Evolutionary conservation across 768 basidiomycete species (phyloP).

Genomic region (Mycena venus): DNA sequence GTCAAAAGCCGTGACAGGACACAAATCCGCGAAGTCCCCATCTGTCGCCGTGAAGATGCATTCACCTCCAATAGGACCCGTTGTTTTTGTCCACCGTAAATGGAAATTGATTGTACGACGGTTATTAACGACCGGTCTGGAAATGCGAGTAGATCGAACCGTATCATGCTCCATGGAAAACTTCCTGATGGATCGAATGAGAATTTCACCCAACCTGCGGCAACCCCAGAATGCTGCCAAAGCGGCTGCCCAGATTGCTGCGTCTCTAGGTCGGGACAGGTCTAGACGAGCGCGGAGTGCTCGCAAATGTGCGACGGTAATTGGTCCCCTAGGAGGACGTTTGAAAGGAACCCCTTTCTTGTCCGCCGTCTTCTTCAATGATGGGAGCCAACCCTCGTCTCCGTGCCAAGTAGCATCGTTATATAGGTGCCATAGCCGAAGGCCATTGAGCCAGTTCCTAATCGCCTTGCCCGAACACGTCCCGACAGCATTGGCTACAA

Average conservation of each 20-base stretch:
- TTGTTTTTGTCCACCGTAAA: constrained; percentile 37
- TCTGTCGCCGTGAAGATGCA: constrained; percentile 27
- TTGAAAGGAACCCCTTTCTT: constrained; percentile 19
- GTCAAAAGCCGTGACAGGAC: constrained; percentile 33
- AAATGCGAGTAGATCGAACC: neutral
- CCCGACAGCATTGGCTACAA: neutral
- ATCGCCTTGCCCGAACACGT: neutral
- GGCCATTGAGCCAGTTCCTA: constrained; percentile 17
- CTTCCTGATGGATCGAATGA: neutral
- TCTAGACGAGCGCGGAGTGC: constrained; percentile 4
- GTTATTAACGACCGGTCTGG: neutral
- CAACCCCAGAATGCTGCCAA: neutral
- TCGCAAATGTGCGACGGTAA: constrained; percentile 18
- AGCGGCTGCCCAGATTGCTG: constrained; percentile 14
- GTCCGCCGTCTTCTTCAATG: constrained; percentile 13
- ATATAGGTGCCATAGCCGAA: constrained; percentile 21
- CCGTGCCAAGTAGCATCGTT: constrained; percentile 37
- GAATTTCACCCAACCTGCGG: neutral
- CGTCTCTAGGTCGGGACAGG: constrained; percentile 11
- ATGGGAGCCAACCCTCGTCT: constrained; percentile 21
- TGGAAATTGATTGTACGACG: constrained; percentile 16
- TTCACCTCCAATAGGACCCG: neutral
- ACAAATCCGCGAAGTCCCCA: constrained; percentile 11
- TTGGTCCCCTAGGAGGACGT: constrained; percentile 18
- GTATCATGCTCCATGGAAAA: neutral